These are phyloP conservation scores for Thraustochytrium striatum DNA, from an alignment of 352 stramenopile species.

Conservation along the genomic window DNA sequence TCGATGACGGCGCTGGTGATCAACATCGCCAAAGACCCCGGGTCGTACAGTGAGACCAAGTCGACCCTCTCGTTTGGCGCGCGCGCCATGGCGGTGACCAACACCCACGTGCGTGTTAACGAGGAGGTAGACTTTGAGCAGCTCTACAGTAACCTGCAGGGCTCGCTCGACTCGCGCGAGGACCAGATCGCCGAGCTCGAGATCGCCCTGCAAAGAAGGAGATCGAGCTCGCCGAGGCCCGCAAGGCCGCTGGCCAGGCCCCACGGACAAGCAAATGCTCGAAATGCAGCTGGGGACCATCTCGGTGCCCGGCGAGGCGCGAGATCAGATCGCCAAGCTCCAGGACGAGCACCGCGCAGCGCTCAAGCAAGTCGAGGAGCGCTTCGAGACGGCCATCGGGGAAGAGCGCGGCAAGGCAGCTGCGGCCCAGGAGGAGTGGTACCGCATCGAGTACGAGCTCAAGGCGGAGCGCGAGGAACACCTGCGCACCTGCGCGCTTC, in stretches of 20 bases:
- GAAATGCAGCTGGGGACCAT: slow-evolving; percentile 20
- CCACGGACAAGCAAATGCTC: background rate
- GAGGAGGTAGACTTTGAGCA: slow-evolving; percentile 39
- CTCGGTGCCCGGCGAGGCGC: background rate
- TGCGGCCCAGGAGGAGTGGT: slow-evolving; percentile 26
- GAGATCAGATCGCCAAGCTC: background rate
- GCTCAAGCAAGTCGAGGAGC: background rate
- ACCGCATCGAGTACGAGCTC: slow-evolving; percentile 44
- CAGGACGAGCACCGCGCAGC: background rate
- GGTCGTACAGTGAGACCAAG: slow-evolving; percentile 81
- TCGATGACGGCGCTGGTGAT: slow-evolving; percentile 84
- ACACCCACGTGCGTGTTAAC: slow-evolving; percentile 59
- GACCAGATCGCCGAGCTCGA: slow-evolving; percentile 34
- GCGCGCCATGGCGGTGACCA: slow-evolving; percentile 83
- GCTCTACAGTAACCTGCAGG: slow-evolving; percentile 38
- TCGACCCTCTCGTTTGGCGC: slow-evolving; percentile 89
- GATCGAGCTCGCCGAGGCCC: slow-evolving; percentile 28
- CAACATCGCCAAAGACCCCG: slow-evolving; percentile 71
- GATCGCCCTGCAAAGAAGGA: slow-evolving; percentile 20
- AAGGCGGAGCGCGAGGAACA: slow-evolving; percentile 43
- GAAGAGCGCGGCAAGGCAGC: background rate
- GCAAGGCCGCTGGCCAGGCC: background rate
- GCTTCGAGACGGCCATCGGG: background rate
- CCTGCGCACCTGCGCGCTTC: slow-evolving; percentile 21
- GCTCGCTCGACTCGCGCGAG: slow-evolving; percentile 7